A percentile compares a stretch with the other conserved stretches of the same genome.
Evolutionary conservation across 352 stramenopile species (phyloP).

Genomic region (Phytopythium chamaehyphon): DNA sequence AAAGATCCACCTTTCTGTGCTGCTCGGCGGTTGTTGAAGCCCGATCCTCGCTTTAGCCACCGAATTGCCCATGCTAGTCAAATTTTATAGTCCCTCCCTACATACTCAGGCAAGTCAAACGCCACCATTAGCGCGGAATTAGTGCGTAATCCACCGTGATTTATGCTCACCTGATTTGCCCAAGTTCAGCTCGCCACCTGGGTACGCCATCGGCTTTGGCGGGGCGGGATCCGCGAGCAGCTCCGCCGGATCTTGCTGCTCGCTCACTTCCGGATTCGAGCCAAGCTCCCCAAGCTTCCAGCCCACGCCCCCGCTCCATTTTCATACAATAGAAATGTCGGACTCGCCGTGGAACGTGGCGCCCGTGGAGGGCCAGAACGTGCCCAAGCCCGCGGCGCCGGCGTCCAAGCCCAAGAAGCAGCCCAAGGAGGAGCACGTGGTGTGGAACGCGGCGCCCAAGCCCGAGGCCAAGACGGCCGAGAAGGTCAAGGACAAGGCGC

Average conservation of each 20-base stretch:
- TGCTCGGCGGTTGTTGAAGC: no score
- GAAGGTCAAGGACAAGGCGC: slow-evolving; percentile 46
- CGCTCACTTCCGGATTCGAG: slow-evolving; percentile 29
- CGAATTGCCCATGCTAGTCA: no score
- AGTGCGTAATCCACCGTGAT: no score
- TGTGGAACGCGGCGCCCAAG: slow-evolving; percentile 38
- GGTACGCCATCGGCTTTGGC: not conserved
- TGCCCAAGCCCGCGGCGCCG: slow-evolving; percentile 16
- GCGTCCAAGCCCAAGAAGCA: slow-evolving; percentile 24
- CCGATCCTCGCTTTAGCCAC: no score
- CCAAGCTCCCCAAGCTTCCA: not conserved
- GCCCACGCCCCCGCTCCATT: not conserved
- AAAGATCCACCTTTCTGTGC: no score
- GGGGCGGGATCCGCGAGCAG: not conserved
- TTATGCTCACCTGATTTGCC: no score
- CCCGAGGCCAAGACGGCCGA: slow-evolving; percentile 25
- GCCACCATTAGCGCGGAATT: no score
- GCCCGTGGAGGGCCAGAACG: slow-evolving; percentile 29
- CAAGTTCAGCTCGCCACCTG: no score
- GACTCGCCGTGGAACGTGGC: slow-evolving; percentile 40
- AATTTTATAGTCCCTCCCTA: no score
- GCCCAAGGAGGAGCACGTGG: slow-evolving; percentile 37
- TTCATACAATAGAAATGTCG: slow-evolving; percentile 16
- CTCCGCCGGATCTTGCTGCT: slow-evolving; percentile 16
- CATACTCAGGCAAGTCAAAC: no score